Evolutionary conservation across 1,139 yeast genomes (phyloP).

Genomic region (Suhomyces terraborum): DNA sequence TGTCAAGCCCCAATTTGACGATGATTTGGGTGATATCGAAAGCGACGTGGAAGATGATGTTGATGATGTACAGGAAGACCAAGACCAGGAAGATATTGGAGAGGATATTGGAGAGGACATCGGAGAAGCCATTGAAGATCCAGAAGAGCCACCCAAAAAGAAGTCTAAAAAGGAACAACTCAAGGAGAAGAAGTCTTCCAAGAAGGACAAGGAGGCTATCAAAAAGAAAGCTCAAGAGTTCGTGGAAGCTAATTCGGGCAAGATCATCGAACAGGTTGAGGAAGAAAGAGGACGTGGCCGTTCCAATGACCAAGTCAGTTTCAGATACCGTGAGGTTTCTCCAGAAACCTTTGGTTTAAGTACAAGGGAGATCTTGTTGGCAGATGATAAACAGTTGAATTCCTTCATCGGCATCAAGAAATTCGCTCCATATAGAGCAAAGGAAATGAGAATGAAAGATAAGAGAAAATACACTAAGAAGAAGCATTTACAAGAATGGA

Average conservation of each 20-base stretch:
- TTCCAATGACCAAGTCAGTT: slow-evolving; percentile 52
- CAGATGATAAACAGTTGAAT: slow-evolving; percentile 85
- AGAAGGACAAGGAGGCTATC: slow-evolving; percentile 62
- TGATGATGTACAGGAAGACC: slow-evolving; percentile 22
- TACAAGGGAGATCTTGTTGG: slow-evolving; percentile 83
- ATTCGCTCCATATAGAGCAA: slow-evolving; percentile 87
- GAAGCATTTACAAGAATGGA: slow-evolving; percentile 86
- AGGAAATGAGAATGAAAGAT: slow-evolving; percentile 73
- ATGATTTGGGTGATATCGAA: slow-evolving; percentile 27
- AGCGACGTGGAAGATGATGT: slow-evolving; percentile 29
- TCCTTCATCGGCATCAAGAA: slow-evolving; percentile 85
- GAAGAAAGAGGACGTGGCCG: slow-evolving; percentile 60
- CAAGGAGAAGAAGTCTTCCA: slow-evolving; percentile 58
- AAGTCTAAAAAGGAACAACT: slow-evolving; percentile 52
- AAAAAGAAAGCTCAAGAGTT: slow-evolving; percentile 71
- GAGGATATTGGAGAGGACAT: slow-evolving; percentile 35
- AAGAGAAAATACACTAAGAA: slow-evolving; percentile 82
- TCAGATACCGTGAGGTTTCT: slow-evolving; percentile 90
- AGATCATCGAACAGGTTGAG: slow-evolving; percentile 61
- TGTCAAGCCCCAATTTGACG: slow-evolving; percentile 43
- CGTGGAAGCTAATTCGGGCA: slow-evolving; percentile 48
- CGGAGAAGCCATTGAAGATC: slow-evolving; percentile 35
- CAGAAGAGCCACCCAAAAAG: slow-evolving; percentile 34
- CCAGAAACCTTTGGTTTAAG: slow-evolving; percentile 91
- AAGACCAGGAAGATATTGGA: slow-evolving; percentile 21